Evolutionary conservation across 345 rosid species (phyloP).

Genomic region (Boechera divaricarpa): DNA sequence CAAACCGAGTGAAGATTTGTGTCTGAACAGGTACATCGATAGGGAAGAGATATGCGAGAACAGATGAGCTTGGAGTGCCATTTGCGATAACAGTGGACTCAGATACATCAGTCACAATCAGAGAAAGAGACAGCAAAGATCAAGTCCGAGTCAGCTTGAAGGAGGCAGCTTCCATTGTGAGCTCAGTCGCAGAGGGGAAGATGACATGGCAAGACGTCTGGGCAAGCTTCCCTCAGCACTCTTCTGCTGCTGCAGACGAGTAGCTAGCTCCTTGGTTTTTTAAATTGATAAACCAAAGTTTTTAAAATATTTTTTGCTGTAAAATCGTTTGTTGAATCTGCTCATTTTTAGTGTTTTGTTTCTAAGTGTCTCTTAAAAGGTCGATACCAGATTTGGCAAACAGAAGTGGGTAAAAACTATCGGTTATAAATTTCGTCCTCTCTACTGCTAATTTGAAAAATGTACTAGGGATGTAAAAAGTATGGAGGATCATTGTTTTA

Average conservation of each 20-base stretch:
- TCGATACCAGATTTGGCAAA: too few relatives aligned
- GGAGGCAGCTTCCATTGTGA: constrained; percentile 72
- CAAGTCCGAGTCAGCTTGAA: constrained; percentile 74
- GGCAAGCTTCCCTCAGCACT: constrained; percentile 71
- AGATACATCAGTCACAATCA: constrained; percentile 68
- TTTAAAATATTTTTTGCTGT: background rate
- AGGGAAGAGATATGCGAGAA: constrained; percentile 93
- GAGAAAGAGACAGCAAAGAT: constrained; percentile 94
- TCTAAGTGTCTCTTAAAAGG: too few relatives aligned
- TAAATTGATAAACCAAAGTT: background rate
- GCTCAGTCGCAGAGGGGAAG: constrained; percentile 69
- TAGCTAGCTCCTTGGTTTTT: constrained; percentile 14
- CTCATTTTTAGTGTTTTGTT: background rate
- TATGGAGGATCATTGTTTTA: too few relatives aligned
- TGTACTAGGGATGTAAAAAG: too few relatives aligned
- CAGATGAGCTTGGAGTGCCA: constrained; percentile 95
- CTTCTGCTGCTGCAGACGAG: constrained; percentile 66
- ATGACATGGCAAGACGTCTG: constrained; percentile 80
- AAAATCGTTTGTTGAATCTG: constrained; percentile 8
- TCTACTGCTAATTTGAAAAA: too few relatives aligned
- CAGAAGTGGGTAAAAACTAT: too few relatives aligned
- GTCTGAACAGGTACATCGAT: constrained; percentile 74
- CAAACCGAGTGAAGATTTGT: background rate
- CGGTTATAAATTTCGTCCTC: too few relatives aligned
- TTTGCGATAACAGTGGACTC: constrained; percentile 92